Evolutionary conservation across 164 flowering plant species (phyloP).

Genomic region (Umbellularia californica): DNA sequence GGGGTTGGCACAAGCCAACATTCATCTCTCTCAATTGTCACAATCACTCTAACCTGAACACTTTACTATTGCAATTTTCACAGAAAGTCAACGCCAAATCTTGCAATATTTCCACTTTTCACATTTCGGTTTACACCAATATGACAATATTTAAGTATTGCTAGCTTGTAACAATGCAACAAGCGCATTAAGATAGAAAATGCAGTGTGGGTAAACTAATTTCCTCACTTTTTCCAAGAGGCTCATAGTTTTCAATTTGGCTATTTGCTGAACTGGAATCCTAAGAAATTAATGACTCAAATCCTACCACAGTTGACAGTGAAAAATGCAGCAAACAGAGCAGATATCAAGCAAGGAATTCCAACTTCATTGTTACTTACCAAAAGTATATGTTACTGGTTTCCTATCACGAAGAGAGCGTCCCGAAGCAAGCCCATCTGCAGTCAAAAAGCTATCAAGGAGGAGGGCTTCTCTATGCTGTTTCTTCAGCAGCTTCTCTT

Average conservation of each 20-base stretch:
- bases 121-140: neutral
- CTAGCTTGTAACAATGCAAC: neutral
- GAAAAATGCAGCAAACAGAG: neutral
- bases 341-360: neutral
- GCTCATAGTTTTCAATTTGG: neutral
- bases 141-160: too few relatives aligned
- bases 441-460: slow-evolving; percentile 62
- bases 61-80: neutral
- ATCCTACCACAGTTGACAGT: neutral
- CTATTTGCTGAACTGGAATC: neutral
- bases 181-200: neutral
- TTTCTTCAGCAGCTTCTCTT: slow-evolving; percentile 86
- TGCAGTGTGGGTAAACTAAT: neutral
- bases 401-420: slow-evolving; percentile 97
- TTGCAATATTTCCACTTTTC: neutral
- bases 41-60: neutral
- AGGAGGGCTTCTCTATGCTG: slow-evolving; percentile 95
- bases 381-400: slow-evolving; percentile 95
- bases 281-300: neutral
- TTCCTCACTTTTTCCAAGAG: neutral
- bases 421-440: slow-evolving; percentile 83
- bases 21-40: neutral
- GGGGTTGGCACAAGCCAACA: too few relatives aligned
- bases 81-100: neutral
- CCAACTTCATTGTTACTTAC: slow-evolving; percentile 38